Base-by-base conservation (phyloP, 2,329 filamentous ascomycete genomes). In the Penicillium sp. region DNA sequence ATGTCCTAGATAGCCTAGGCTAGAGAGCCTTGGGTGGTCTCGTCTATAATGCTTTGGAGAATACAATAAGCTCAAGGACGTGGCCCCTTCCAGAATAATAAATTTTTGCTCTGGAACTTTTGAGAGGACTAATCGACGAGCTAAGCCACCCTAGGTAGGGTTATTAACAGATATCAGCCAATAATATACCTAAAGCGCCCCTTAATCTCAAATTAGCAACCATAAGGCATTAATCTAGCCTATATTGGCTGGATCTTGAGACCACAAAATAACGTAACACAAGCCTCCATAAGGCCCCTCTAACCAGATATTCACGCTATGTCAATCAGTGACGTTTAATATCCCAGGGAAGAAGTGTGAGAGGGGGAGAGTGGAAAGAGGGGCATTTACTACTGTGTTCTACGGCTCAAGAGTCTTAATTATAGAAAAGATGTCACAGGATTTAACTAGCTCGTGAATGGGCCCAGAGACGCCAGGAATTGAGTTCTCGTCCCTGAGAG, bases 1-100 rank as follows among this genome's bases (percentile, higher is more conserved):
- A 7, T 14, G 10, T 39, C 28, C 36, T 14, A 14, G 36, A 39
- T 39, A 39, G 36, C 36, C 28, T 39, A 10, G 20, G 36, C 28
- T 39, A 39, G 20, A 19, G 25, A 27, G 17, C 9, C 36, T 17
- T 14, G 20, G 13, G 28, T 15, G 7, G 36, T 33, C 28, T 39
- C 14, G 20, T 39, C 36, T 14, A 39, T 39, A 7, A 33, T 33
- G n/a, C 0, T 3, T 39, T 39, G 9, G 21, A 27, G 28, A 23
- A 23, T 7, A 11, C 11, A 11, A 11, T 23, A 11, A 7, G 21
- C 7, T 23, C 21, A 11, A 23, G 7, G 21, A 23, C 11, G 28
- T 18, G 5, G 4, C 21, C 21, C 7, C 21, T 11, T 32, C 29
- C 16, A 7, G 29, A 6, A 32, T 19, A 16, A 7, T 32, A 32